Base-by-base conservation (phyloP, 2,329 filamentous ascomycete species). In the Penicillium sp. region DNA sequence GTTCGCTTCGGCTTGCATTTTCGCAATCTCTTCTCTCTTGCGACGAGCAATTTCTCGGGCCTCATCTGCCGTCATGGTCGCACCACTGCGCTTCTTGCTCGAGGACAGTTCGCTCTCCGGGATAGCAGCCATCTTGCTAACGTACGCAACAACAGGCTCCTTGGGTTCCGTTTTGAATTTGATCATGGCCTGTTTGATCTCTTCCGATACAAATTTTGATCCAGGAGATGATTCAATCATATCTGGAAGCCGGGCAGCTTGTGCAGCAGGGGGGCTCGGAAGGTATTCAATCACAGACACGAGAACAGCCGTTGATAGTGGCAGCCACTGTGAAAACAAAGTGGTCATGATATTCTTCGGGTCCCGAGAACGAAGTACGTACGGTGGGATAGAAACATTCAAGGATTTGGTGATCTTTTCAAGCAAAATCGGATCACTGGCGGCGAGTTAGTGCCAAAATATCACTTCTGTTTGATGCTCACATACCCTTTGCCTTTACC, bases 51-150 rank as follows among this genome's bases (percentile, higher is more conserved):
- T 75, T 57, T 97, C 92, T 59, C 90, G 80, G 3, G 94, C 94
- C 73, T 97, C 94, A 56, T 96, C 94, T 1, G 91, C 88, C 32
- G 84, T 96, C 65, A 97, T 81, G 36, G 86, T 75, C 17, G 75
- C 85, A 0, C 87, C 87, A 13, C 85, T 81, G 39, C 90, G 82
- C 71, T 88, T 95, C 18, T 71, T 72, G 70, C 96, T 96, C 46
- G 93, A 84, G 0, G 90, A 89, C 4, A 99, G 78, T 63, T 99
- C 93, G 71, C 90, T 97, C 66, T 95, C 90, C 0, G 91, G 93
- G 10, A 99, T 82, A 0, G 94, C 94, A 1, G 97, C 90, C 91
- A 99, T 97, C 71, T 99, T 99, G 75, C 93, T 97, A 54, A 99
- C 90, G 60, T 96, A 99, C 7, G 90, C 93, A 1, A 99, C 90